Evolutionary conservation across 2,329 filamentous ascomycete species (phyloP).

Genomic region (Anisogramma anomala): DNA sequence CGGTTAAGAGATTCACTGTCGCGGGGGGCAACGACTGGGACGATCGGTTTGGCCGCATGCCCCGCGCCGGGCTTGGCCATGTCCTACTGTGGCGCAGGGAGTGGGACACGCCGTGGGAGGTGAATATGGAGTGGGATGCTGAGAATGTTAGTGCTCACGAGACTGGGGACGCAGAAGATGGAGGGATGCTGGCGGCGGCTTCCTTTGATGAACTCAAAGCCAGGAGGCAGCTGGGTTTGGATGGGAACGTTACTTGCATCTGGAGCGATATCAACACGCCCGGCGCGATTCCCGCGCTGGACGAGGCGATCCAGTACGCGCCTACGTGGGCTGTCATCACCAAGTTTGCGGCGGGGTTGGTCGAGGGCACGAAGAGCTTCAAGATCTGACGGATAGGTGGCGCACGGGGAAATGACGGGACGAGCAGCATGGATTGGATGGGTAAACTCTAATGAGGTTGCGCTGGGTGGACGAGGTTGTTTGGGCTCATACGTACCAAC

Average conservation of each 20-base stretch:
- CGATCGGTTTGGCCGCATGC: constrained; percentile 52
- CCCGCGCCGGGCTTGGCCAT: constrained; percentile 51
- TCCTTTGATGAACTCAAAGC: constrained; percentile 19
- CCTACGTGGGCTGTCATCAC: constrained; percentile 70
- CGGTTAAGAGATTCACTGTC: constrained; percentile 54
- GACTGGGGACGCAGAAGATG: constrained; percentile 10
- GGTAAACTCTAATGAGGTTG: no score
- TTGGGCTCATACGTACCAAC: no score
- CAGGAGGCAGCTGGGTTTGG: constrained; percentile 29
- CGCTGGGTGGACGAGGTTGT: background rate
- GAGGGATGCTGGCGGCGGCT: background rate
- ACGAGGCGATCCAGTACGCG: constrained; percentile 64
- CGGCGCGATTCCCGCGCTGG: constrained; percentile 67
- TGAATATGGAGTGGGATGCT: constrained; percentile 56
- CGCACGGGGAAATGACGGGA: background rate
- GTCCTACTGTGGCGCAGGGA: constrained; percentile 73
- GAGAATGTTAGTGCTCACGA: constrained; percentile 17
- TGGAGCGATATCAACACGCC: constrained; percentile 76
- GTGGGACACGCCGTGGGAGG: constrained; percentile 65
- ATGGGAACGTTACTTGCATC: constrained; percentile 61
- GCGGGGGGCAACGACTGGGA: constrained; percentile 47
- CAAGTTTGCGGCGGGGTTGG: constrained; percentile 66
- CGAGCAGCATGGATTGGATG: background rate
- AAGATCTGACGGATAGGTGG: constrained; percentile 28
- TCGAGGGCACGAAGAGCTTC: constrained; percentile 67